Conservation (phyloP, 495 filamentous ascomycete genomes). For the Penicillium roqueforti region DNA sequence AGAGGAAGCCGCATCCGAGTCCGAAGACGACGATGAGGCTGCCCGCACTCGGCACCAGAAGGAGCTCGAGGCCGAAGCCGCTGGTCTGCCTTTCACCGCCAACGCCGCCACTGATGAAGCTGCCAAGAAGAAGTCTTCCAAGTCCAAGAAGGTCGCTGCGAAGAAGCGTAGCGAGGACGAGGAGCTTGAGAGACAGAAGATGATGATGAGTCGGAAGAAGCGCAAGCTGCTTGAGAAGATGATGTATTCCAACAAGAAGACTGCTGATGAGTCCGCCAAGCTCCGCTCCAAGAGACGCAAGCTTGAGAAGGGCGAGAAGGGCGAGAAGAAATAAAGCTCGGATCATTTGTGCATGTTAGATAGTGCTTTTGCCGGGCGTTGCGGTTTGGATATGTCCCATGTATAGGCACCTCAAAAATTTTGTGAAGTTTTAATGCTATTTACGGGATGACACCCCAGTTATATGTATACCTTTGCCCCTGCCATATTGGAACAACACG, state of each 20-base stretch:
- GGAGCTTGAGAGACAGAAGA: constrained; percentile 80
- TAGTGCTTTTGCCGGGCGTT: constrained; percentile 14
- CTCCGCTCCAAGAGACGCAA: constrained; percentile 83
- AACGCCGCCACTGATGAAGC: constrained; percentile 31
- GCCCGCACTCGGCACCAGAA: constrained; percentile 63
- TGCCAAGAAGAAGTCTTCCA: constrained; percentile 55
- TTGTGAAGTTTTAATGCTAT: constrained; percentile 12
- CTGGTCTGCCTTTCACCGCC: constrained; percentile 49
- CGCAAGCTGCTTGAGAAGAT: constrained; percentile 88
- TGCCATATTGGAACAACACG: neutral
- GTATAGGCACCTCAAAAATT: constrained; percentile 15
- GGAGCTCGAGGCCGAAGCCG: constrained; percentile 88
- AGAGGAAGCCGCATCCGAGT: constrained; percentile 40
- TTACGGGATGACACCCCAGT: constrained; percentile 4
- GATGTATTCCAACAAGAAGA: constrained; percentile 81
- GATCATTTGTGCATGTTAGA: constrained; percentile 10
- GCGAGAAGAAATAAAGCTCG: constrained; percentile 24
- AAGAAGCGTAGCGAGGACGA: constrained; percentile 75
- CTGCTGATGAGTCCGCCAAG: constrained; percentile 67
- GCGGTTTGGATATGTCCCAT: constrained; percentile 12
- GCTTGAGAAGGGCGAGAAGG: constrained; percentile 62
- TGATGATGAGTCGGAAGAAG: constrained; percentile 91
- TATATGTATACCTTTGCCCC: neutral
- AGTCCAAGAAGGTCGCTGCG: constrained; percentile 61
- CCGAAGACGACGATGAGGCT: constrained; percentile 52